phyloP scores from a whole-genome alignment of 2,329 filamentous ascomycete species.

The Colletotrichum sublineola region DNA sequence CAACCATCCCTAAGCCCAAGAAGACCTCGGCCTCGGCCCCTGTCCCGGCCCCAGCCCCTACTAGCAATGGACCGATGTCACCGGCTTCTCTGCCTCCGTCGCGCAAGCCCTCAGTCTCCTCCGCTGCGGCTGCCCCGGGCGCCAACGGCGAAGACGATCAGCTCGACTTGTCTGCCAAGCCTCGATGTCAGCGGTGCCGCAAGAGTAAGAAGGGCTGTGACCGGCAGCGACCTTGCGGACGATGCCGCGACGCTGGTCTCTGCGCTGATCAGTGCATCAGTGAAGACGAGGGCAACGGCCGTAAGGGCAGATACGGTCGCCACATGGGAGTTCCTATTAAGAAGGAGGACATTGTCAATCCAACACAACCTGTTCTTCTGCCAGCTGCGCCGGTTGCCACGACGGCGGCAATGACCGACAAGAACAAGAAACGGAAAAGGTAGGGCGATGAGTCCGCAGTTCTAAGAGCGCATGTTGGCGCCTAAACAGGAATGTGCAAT shows the following conservation, averaged over 20 bases:
- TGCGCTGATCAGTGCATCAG: slow-evolving; percentile 94
- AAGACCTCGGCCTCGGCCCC: slow-evolving; percentile 55
- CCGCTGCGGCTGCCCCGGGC: slow-evolving; percentile 61
- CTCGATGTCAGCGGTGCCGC: slow-evolving; percentile 96
- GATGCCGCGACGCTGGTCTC: slow-evolving; percentile 96
- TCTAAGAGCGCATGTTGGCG: neutral
- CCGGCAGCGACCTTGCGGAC: slow-evolving; percentile 92
- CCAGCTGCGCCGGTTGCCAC: slow-evolving; percentile 60
- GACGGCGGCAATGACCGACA: slow-evolving; percentile 58
- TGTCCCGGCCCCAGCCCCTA: slow-evolving; percentile 45
- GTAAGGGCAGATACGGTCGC: slow-evolving; percentile 89
- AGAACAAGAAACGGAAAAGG: slow-evolving; percentile 74
- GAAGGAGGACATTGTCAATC: slow-evolving; percentile 63
- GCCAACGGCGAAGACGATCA: slow-evolving; percentile 86
- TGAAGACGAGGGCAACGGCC: slow-evolving; percentile 97
- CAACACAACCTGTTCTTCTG: slow-evolving; percentile 55
- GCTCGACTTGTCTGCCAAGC: slow-evolving; percentile 93
- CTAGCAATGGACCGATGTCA: slow-evolving; percentile 64
- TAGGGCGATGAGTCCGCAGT: slow-evolving; percentile 48
- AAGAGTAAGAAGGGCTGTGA: slow-evolving; percentile 99
- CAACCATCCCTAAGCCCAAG: slow-evolving; percentile 62
- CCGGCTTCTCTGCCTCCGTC: slow-evolving; percentile 77
- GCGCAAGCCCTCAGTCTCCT: slow-evolving; percentile 81
- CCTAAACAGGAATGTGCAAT: neutral
- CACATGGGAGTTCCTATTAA: slow-evolving; percentile 78